Evolutionary conservation across 2,329 filamentous ascomycete species (phyloP), one percentile per base, ranked within the genome.

Genomic region (Cercospora janseana): DNA sequence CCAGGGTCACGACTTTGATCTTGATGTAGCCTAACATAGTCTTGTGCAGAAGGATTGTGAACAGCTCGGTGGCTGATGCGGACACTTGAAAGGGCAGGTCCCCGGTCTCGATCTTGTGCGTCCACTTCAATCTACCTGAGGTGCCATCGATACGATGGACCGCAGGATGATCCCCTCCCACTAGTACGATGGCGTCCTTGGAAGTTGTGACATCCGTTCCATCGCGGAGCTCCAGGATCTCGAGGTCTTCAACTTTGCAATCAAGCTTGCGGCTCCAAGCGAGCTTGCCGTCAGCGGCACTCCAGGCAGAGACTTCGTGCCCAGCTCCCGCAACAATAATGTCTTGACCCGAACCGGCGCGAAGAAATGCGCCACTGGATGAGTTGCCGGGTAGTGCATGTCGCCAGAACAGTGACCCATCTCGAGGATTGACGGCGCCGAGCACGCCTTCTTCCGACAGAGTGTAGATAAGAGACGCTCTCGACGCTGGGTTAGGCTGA

Each of bases 381-480:
- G 44, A 42, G 26, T 62, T 60, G 24, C 74, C 73, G n/a, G 78
- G 72, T 37, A 95, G 69, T 46, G 81, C 73, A 64, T 96, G 92
- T 47, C 93, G 81, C 93, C 93, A 98, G 2, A 96, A 80, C 12
- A 96, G 66, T 2, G 81, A 78, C 13, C 93, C 92, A 65, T 86
- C 91, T 66, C 84, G 86, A 1, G 93, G 93, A 62, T 96, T 94
- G 38, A 97, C 79, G 1, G 92, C 92, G 41, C 88, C 93, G 13
- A 98, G 71, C 2, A 96, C 80, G 28, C 84, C 82, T 41, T 90
- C 79, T 51, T 96, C 88, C 57, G 88, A 94, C 35, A 97, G 75
- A 0, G 93, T 94, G 69, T 96, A 98, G 45, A 98, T 79, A 28
- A 98, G 78, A 46, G 88, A 92, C 27, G 91, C 91, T 69, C 88